A percentile compares a stretch with the other conserved stretches of the same genome.
Evolutionary conservation across 257 asterid genomes (phyloP).

Genomic region (Forsythia suspensa): DNA sequence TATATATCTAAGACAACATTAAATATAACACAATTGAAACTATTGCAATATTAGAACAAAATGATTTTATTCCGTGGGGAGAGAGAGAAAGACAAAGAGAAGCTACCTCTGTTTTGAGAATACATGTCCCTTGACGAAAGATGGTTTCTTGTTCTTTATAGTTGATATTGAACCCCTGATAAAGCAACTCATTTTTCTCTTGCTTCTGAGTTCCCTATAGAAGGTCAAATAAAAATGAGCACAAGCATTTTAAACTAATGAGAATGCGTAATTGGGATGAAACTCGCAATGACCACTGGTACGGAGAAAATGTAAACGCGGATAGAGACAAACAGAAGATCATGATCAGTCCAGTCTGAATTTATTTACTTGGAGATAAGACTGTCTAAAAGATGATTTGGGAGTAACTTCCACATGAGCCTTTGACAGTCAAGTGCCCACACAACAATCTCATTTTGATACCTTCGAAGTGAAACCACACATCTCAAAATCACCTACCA

Average conservation of each 20-base stretch:
- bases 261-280: background rate
- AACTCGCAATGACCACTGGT: background rate
- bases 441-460: background rate
- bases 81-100: slow-evolving; percentile 11
- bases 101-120: slow-evolving; percentile 60
- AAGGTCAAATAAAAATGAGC: slow-evolving; percentile 8
- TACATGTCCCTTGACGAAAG: slow-evolving; percentile 93
- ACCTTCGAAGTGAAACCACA: background rate
- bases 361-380: background rate
- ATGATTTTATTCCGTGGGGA: background rate
- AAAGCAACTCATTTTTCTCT: slow-evolving; percentile 75
- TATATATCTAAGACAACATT: background rate
- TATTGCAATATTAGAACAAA: background rate
- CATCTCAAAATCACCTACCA: background rate
- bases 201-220: slow-evolving; percentile 69
- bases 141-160: slow-evolving; percentile 61
- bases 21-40: background rate
- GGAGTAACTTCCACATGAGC: background rate
- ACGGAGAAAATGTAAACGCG: background rate
- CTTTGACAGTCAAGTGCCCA: background rate
- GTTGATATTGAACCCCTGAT: slow-evolving; percentile 64
- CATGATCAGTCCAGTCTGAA: background rate
- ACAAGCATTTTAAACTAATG: background rate
- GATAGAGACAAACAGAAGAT: slow-evolving; percentile 1
- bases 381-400: background rate